These are phyloP conservation scores for Vigna unguiculata DNA, from an alignment of 306 rosid species.

Conservation along the genomic window DNA sequence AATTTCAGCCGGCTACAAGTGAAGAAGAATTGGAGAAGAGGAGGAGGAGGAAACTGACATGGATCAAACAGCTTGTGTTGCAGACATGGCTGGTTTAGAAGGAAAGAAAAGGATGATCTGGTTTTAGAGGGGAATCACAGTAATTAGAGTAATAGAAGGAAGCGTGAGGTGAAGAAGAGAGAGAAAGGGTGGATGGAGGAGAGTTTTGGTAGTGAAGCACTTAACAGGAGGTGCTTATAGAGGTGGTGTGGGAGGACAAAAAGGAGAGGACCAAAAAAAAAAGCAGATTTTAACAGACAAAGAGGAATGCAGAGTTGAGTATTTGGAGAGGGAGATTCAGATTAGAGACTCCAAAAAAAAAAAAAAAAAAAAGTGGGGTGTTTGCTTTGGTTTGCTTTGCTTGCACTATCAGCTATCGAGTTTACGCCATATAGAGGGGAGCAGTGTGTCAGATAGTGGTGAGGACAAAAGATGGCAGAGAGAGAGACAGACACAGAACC, in stretches of 20 bases:
- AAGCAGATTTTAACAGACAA: constrained; percentile 55
- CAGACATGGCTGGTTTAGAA: constrained; percentile 29
- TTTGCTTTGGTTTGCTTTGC: constrained; percentile 82
- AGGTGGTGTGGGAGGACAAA: constrained; percentile 42
- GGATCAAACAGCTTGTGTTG: neutral
- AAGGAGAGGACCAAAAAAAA: neutral
- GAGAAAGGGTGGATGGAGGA: neutral
- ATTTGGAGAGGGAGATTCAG: constrained; percentile 32
- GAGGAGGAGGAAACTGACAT: neutral
- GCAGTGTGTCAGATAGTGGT: constrained; percentile 71
- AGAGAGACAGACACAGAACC: constrained; percentile 29
- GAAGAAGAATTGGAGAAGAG: constrained; percentile 28
- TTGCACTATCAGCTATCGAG: constrained; percentile 79
- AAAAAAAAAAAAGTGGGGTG: constrained; percentile 45
- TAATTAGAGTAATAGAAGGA: constrained; percentile 27
- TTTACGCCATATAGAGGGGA: constrained; percentile 64
- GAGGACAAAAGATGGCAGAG: constrained; percentile 46
- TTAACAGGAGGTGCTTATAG: constrained; percentile 63
- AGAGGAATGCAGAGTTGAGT: constrained; percentile 47
- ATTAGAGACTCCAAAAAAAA: constrained; percentile 8
- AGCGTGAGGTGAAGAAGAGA: neutral
- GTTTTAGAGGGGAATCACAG: constrained; percentile 30
- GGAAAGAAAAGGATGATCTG: constrained; percentile 33
- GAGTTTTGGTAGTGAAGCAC: constrained; percentile 58
- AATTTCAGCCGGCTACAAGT: neutral